Evolutionary conservation across 805 yeast species (phyloP).

Genomic region (Suhomyces sp.): DNA sequence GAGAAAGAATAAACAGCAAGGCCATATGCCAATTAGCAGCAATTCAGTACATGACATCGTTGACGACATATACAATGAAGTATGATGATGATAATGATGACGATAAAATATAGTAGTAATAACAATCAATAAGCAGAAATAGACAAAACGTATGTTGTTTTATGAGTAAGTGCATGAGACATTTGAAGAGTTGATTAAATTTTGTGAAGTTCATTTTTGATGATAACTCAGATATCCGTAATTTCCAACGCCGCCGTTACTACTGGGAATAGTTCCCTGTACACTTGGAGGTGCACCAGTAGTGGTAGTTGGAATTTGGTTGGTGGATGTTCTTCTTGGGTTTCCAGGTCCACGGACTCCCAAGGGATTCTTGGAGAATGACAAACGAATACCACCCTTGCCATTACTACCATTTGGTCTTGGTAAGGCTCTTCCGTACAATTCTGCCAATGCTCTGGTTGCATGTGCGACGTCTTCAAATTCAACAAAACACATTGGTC

Average conservation of each 20-base stretch:
- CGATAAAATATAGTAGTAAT: constrained; percentile 5
- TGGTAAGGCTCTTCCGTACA: constrained; percentile 89
- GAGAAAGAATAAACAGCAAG: background rate
- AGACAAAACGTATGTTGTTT: constrained; percentile 1
- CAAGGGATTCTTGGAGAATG: constrained; percentile 93
- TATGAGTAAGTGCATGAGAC: background rate
- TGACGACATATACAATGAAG: too few species aligned
- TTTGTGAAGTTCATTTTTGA: constrained; percentile 14
- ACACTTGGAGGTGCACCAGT: constrained; percentile 6
- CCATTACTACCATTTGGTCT: constrained; percentile 66
- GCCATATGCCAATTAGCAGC: constrained; percentile 2
- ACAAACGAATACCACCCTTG: constrained; percentile 92
- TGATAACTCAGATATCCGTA: constrained; percentile 38
- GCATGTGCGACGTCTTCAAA: constrained; percentile 95
- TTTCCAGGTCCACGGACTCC: constrained; percentile 83
- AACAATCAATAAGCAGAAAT: constrained; percentile 4
- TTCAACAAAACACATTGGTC: constrained; percentile 99
- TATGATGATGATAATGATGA: constrained; percentile 2
- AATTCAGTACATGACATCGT: too few species aligned
- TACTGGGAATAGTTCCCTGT: constrained; percentile 6
- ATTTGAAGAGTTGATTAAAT: constrained; percentile 8
- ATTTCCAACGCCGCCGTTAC: constrained; percentile 28
- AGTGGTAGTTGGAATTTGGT: constrained; percentile 19
- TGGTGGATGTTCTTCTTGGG: constrained; percentile 40
- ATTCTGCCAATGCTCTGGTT: constrained; percentile 87